Conservation (phyloP, 2,329 filamentous ascomycete genomes). For the Xylariales sp. region DNA sequence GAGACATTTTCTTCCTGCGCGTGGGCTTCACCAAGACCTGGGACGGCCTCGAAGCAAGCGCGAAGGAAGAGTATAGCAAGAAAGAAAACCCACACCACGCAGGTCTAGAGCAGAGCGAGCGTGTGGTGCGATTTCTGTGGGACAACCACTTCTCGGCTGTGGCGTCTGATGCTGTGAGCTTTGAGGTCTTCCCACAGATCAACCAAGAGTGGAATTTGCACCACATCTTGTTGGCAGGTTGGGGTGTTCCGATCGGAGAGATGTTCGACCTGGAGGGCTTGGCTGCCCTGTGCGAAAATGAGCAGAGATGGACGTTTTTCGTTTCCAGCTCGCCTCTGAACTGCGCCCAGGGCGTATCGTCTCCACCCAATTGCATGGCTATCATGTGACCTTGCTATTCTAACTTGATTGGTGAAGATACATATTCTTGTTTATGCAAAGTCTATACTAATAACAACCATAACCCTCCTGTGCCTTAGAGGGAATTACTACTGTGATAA, state of each 20-base stretch:
- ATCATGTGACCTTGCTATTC: no score
- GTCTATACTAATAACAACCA: no score
- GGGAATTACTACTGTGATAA: no score
- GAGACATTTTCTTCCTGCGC: slow-evolving; percentile 49
- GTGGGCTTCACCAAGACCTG: slow-evolving; percentile 26
- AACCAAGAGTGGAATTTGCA: slow-evolving; percentile 20
- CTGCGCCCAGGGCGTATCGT: slow-evolving; percentile 11
- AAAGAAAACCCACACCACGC: slow-evolving; percentile 1
- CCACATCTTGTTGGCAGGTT: slow-evolving; percentile 19
- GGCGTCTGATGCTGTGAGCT: not conserved
- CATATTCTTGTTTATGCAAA: no score
- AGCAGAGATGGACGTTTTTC: slow-evolving; percentile 14
- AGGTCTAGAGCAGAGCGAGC: slow-evolving; percentile 11
- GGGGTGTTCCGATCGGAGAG: slow-evolving; percentile 22
- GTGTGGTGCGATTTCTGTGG: not conserved
- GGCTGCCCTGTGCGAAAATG: slow-evolving; percentile 11
- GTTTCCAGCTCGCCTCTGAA: slow-evolving; percentile 14
- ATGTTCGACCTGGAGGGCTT: slow-evolving; percentile 21
- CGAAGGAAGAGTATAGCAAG: no score
- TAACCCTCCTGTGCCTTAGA: no score
- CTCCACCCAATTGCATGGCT: slow-evolving; percentile 15
- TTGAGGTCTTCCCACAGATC: not conserved
- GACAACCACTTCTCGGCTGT: not conserved
- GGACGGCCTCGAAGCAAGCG: no score
- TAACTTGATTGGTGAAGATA: no score